phyloP scores from a whole-genome alignment of 345 rosid genomes.

The Rubroshorea leprosula region DNA sequence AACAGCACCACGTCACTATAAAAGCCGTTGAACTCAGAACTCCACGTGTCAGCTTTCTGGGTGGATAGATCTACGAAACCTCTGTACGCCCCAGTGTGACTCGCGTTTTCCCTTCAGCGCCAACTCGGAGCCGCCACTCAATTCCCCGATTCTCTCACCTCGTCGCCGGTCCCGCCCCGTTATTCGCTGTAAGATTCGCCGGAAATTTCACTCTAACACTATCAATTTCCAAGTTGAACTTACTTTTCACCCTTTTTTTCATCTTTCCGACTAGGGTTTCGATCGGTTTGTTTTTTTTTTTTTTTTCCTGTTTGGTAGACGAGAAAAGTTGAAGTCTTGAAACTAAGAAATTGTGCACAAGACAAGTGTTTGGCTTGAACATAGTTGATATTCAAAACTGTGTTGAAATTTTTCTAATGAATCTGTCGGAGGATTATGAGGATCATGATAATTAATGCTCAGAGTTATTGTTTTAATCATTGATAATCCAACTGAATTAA shows the following conservation, averaged over 20 bases:
- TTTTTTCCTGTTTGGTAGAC: not conserved
- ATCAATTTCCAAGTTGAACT: conserved; percentile 2
- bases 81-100: conserved; percentile 32
- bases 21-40: too few relatives aligned
- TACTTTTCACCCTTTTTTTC: not conserved
- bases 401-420: conserved; percentile 2
- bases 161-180: conserved; percentile 8
- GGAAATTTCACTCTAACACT: not conserved
- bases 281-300: not conserved
- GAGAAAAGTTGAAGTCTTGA: not conserved
- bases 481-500: too few relatives aligned
- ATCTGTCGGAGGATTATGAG: not conserved
- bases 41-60: conserved; percentile 38
- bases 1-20: too few relatives aligned
- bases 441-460: not conserved
- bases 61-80: conserved; percentile 22
- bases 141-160: conserved; percentile 18
- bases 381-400: not conserved
- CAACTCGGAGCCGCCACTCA: conserved; percentile 28
- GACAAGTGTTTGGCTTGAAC: conserved; percentile 6
- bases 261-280: conserved; percentile 26
- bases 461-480: too few relatives aligned
- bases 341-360: not conserved
- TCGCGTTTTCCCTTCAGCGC: conserved; percentile 25
- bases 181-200: conserved; percentile 25